Percentiles rank a stretch among this genome's conserved stretches.
Conservation (phyloP, 306 rosid genomes). For the Trifolium fragiferum region DNA sequence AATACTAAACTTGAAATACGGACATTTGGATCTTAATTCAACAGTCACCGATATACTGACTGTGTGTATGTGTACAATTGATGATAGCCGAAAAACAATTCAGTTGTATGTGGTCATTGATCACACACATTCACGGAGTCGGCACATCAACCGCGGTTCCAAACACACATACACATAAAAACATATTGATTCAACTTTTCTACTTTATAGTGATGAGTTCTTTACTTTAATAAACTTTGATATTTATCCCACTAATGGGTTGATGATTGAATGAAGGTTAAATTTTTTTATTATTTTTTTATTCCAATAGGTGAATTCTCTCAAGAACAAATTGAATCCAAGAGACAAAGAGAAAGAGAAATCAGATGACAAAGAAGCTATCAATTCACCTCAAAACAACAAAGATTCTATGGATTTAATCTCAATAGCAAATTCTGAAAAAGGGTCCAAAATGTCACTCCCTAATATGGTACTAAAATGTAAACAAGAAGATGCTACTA, state of each 20-base stretch:
- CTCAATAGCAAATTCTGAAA: conserved; percentile 48
- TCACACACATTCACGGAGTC: not conserved
- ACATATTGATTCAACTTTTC: conserved; percentile 30
- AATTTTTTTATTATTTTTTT: not conserved
- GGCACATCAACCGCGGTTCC: not conserved
- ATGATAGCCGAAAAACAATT: too few relatives aligned
- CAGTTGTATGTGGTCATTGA: too few relatives aligned
- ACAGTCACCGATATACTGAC: not conserved
- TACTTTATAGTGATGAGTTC: conserved; percentile 31
- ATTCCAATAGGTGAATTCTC: conserved; percentile 60
- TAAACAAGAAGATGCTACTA: conserved; percentile 84
- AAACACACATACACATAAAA: not conserved
- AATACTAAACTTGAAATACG: not conserved
- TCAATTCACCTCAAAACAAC: conserved; percentile 44
- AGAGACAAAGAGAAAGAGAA: conserved; percentile 60
- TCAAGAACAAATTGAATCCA: conserved; percentile 53
- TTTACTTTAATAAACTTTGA: conserved; percentile 43
- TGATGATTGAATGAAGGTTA: conserved; percentile 40
- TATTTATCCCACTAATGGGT: conserved; percentile 40
- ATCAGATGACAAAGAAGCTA: conserved; percentile 50
- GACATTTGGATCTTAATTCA: not conserved
- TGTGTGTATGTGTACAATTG: too few relatives aligned
- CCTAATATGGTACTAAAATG: conserved; percentile 49
- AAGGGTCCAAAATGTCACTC: conserved; percentile 46
- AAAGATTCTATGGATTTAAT: conserved; percentile 48